Evolutionary conservation across 1,139 yeast genomes (phyloP), one percentile per base, ranked within the genome.

Genomic region (Wickerhamomyces sp.): DNA sequence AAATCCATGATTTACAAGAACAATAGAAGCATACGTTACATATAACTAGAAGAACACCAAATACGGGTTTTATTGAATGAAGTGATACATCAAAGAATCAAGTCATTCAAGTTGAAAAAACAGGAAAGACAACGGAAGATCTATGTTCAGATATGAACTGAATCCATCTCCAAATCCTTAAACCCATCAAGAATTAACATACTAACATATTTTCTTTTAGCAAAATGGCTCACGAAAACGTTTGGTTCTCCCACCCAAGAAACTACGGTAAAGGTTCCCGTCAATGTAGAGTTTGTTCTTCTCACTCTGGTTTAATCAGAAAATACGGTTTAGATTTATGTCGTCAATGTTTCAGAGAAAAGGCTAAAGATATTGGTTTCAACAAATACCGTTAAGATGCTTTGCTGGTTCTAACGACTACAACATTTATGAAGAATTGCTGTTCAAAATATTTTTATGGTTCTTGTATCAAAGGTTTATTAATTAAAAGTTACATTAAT

Each of bases 221-320:
- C 78, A 86, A 79, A 63, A 91, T 91, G 98, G 97, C 98, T 84
- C 98, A 91, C 97, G 97, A 89, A 85, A 86, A 90, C 90, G 96
- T 93, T 84, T 94, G 99, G 99, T 93, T 78, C 85, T 91, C 98
- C 77, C 99, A 93, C 96, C 99, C 99, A 83, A 90, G 98, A 88
- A 91, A 86, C 78, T 91, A 83, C 89, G 99, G 99, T 79, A 94
- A 94, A 89, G 99, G 99, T 80, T 88, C 98, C 71, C 96, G 99
- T 83, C 94, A 86, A 79, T 91, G 98, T 83, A 95, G 99, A 79
- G 91, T 91, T 80, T 91, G 98, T 75, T 84, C 96, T 66, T 87
- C 96, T 76, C 97, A 93, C 93, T 76, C 90, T 68, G 99, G 99
- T 83, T 89, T 94, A 76, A 89, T 94, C 84, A 91, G 99, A 88